Base-by-base conservation (phyloP, 495 filamentous ascomycete genomes). In the Aspergillus leporis region DNA sequence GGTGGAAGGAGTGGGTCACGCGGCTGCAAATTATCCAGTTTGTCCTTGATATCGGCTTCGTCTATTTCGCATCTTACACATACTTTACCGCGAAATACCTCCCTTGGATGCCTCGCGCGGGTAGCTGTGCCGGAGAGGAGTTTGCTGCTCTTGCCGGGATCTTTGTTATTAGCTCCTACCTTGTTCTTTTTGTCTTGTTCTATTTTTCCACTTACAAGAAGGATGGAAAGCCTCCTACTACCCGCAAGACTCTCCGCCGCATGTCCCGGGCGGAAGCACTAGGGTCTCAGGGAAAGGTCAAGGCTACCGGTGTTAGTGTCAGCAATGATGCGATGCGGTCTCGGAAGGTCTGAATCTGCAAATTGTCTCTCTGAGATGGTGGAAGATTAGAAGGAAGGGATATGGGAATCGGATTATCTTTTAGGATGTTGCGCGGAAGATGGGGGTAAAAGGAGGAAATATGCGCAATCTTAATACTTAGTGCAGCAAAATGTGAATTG, bases 81-180 rank as follows among this genome's bases (percentile, higher is more conserved):
- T 96, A 94, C 79, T 93, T 94, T 83, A 86, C 89, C 67, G 90
- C 85, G 60, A 89, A 87, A 66, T 97, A 98, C 85, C 96, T 89
- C 81, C 83, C 81, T 12, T 87, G 83, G 78, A 78, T 93, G 59
- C 93, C 92, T 12, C 93, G 87, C 65, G 69, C 75, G 16, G 93
- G 93, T 61, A 78, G 83, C 59, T 98, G 93, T 70, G 91, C 93
- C 13, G 93, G 93, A 63, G 92, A 96, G 79, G 93, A 97, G 77
- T 96, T 94, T 65, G 93, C 93, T 48, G 93, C 93, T 18, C 89
- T 96, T 69, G 84, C 92, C 52, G 93, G 93, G 60, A 92, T 96
- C 51, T 89, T 83, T 53, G 93, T 96, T 66, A 78, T 98, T 67
- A 90, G 83, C 77, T 93, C 89, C 45, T 98, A 98, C 82, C 85